Percentiles rank a stretch among this genome's conserved stretches.
These are phyloP conservation scores for Centrapalus pauciflorus DNA, from an alignment of 129 eudicot genomes.

Conservation along the genomic window DNA sequence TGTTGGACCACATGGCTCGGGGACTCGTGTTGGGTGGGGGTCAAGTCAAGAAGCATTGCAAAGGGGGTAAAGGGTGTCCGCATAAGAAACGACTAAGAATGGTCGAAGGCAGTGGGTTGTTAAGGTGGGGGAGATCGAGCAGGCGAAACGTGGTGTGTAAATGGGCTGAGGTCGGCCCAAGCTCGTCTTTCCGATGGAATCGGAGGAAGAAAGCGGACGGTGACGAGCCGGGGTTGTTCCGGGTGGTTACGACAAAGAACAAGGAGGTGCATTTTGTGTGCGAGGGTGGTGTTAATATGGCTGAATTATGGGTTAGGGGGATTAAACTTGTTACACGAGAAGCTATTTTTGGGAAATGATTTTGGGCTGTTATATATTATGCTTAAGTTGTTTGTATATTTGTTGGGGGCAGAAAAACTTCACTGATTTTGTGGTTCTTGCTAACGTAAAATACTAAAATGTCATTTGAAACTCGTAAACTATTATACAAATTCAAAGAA, in stretches of 20 bases:
- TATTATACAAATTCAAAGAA: too few relatives aligned
- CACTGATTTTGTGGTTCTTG: too few relatives aligned
- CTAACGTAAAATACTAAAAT: too few relatives aligned
- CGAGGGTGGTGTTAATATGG: conserved; percentile 67
- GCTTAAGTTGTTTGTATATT: too few relatives aligned
- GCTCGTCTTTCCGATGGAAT: conserved; percentile 41
- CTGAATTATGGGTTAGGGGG: conserved; percentile 86
- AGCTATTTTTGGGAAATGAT: conserved; percentile 49
- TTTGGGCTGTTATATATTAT: background rate
- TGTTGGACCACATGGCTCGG: conserved; percentile 67
- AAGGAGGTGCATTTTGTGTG: conserved; percentile 85
- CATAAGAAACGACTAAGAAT: conserved; percentile 61
- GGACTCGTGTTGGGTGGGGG: conserved; percentile 51
- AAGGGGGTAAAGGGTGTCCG: conserved; percentile 67
- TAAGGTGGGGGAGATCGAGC: conserved; percentile 79
- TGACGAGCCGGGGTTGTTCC: conserved; percentile 61
- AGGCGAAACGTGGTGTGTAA: conserved; percentile 68
- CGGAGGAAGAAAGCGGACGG: conserved; percentile 56
- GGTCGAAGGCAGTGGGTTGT: conserved; percentile 42
- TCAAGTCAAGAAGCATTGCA: conserved; percentile 64
- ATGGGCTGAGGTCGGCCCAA: conserved; percentile 67
- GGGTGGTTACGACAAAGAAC: conserved; percentile 63
- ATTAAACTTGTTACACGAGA: conserved; percentile 71
- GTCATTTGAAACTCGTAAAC: too few relatives aligned
- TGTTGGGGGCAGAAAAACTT: background rate